A percentile compares a stretch with the other conserved stretches of the same genome.
Conservation (phyloP, 2,329 filamentous ascomycete genomes). For the Teratosphaeria destructans region DNA sequence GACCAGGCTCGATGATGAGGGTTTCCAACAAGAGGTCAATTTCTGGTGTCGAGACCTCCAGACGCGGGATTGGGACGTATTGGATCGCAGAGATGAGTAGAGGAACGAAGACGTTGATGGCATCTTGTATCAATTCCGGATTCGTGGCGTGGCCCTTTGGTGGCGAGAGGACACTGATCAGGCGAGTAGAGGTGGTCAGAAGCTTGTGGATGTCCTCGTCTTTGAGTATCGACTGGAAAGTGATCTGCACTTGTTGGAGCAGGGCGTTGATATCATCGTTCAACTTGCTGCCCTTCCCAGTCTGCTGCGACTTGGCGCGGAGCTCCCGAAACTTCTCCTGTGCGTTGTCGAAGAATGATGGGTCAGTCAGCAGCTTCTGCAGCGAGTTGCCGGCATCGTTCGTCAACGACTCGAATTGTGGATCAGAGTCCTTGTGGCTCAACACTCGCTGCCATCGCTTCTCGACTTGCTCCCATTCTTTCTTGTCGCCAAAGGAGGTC, state of each 20-base stretch:
- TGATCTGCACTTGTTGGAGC: conserved; percentile 56
- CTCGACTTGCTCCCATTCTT: conserved; percentile 68
- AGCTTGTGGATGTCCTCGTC: conserved; percentile 66
- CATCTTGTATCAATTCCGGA: conserved; percentile 61
- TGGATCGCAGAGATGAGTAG: conserved; percentile 67
- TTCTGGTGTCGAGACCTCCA: conserved; percentile 77
- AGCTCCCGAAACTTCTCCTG: conserved; percentile 55
- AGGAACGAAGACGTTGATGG: conserved; percentile 71
- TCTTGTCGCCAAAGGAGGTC: conserved; percentile 63
- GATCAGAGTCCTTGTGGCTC: conserved; percentile 63
- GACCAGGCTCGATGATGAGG: conserved; percentile 77
- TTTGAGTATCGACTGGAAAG: conserved; percentile 56
- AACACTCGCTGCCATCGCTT: conserved; percentile 58
- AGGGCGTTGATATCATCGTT: conserved; percentile 63
- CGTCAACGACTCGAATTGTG: conserved; percentile 71
- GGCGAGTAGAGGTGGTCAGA: conserved; percentile 51
- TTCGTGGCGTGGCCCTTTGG: conserved; percentile 51
- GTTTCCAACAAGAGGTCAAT: conserved; percentile 84
- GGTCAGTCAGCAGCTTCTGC: conserved; percentile 74
- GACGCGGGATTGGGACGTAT: conserved; percentile 76
- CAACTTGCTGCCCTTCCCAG: conserved; percentile 57
- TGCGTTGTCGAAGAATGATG: conserved; percentile 70
- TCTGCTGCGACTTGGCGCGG: conserved; percentile 43
- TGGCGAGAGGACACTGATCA: conserved; percentile 61
- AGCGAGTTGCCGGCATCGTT: conserved; percentile 62